A percentile compares a stretch with the other conserved stretches of the same genome.
These are phyloP conservation scores for Teratosphaeria zuluensis DNA, from an alignment of 2,329 filamentous ascomycete genomes.

Conservation along the genomic window DNA sequence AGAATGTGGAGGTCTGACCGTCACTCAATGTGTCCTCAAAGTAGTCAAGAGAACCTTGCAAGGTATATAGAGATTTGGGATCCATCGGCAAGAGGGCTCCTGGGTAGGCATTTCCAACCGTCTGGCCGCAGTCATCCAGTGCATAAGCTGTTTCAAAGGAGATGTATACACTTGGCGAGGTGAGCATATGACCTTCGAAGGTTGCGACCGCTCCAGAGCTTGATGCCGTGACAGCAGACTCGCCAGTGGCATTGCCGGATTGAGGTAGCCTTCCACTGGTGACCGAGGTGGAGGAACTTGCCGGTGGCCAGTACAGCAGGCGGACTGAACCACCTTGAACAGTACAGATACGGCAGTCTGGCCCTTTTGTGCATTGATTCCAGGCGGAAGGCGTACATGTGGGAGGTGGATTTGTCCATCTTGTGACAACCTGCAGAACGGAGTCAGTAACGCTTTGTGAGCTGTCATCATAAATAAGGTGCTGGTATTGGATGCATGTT, in stretches of 20 bases:
- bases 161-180: constrained; percentile 14
- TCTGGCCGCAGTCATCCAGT: constrained; percentile 7
- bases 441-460: not conserved
- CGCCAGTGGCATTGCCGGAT: not conserved
- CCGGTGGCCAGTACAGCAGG: constrained; percentile 9
- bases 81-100: constrained; percentile 6
- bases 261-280: not conserved
- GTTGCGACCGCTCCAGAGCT: not conserved
- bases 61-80: not conserved
- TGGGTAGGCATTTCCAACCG: constrained; percentile 9
- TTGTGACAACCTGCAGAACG: not conserved
- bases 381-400: not conserved
- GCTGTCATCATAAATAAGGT: no score
- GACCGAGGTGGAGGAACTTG: not conserved
- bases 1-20: not conserved
- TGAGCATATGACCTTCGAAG: constrained; percentile 7
- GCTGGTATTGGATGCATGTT: no score
- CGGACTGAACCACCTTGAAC: constrained; percentile 11
- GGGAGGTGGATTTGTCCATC: not conserved
- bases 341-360: constrained; percentile 6
- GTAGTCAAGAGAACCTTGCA: not conserved
- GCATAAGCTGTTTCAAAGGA: constrained; percentile 14
- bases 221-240: not conserved
- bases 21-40: not conserved
- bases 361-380: not conserved